These are phyloP conservation scores for Dactylellina leptospora DNA, from an alignment of 2,329 filamentous ascomycete species.

Conservation along the genomic window DNA sequence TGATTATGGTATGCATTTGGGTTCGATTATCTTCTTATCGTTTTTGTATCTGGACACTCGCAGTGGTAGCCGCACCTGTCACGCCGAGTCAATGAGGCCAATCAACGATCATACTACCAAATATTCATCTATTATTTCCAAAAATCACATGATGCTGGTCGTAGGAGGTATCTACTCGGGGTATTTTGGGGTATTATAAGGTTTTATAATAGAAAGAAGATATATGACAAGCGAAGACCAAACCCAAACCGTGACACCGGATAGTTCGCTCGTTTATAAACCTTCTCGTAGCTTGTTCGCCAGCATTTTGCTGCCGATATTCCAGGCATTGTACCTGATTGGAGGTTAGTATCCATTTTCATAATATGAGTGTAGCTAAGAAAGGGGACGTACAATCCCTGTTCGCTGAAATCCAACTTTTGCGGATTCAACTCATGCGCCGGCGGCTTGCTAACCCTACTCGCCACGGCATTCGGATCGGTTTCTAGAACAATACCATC, in stretches of 20 bases:
- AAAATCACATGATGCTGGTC: not conserved
- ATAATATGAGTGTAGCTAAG: not conserved
- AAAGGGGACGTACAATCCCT: slow-evolving; percentile 43
- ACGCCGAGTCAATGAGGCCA: too few species aligned
- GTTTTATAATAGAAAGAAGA: slow-evolving; percentile 20
- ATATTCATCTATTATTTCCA: not conserved
- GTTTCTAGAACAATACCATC: slow-evolving; percentile 97
- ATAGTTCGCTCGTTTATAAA: slow-evolving; percentile 18
- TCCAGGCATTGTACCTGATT: slow-evolving; percentile 43
- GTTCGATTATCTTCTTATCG: not conserved
- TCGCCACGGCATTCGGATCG: slow-evolving; percentile 91
- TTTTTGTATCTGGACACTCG: too few species aligned
- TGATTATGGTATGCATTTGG: not conserved
- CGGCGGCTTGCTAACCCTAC: slow-evolving; percentile 89
- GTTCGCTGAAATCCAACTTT: slow-evolving; percentile 49
- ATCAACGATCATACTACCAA: too few species aligned
- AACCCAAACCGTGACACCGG: not conserved
- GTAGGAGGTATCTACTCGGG: not conserved
- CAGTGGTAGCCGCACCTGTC: too few species aligned
- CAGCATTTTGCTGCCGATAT: slow-evolving; percentile 42
- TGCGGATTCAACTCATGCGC: slow-evolving; percentile 71
- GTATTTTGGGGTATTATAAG: slow-evolving; percentile 16
- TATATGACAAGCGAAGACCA: slow-evolving; percentile 21
- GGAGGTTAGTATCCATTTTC: not conserved
- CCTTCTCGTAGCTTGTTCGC: slow-evolving; percentile 48